Base-by-base conservation (phyloP, 306 rosid species). In the Trifolium pratense region DNA sequence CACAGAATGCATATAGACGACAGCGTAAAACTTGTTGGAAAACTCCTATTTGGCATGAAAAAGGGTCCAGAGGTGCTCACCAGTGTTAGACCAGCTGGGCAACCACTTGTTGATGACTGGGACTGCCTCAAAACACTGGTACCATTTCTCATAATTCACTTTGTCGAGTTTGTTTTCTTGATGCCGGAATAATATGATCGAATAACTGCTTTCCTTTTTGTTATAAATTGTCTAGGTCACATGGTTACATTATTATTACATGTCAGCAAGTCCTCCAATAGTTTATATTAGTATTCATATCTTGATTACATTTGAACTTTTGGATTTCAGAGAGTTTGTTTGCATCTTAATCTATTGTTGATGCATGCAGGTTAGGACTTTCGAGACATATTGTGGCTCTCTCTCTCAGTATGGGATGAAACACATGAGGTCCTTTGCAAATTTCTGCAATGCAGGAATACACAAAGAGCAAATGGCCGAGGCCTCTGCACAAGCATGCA, bases 371-470 rank as follows among this genome's bases (percentile, higher is more conserved):
- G 97, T 95, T 83, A 86, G 96, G 83, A 86, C 81, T 78, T 95
- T 86, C 60, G 97, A 91, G 91, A 84, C 90, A 15, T 77, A 84
- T 36, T 95, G 97, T 51, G 99, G 96, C 75, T 91, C 93, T 7
- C 70, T 95, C 18, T 95, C 97, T 53, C 93, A 87, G 66, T 95
- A 91, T 42, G 99, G 99, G 59, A 91, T 95, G 93, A 95, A 95
- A 70, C 97, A 91, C 82, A 91, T 88, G 97, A 75, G 97, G 48
- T 91, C 97, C 72, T 84, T 95, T 48, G 97, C 93, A 66, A 95
- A 89, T 87, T 64, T 91, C 81, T 91, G 97, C 87, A 91, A 95
- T 3, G 92, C 93, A 46, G 89, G 96, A 76, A 80, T 86, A 61
- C 60, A 49, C 71, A 82, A 55, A 60, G 89, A 86, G 76, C 92